A percentile compares a stretch with the other conserved stretches of the same genome.
Conservation (phyloP, 352 stramenopile genomes). For the Phytophthora podocarpi region DNA sequence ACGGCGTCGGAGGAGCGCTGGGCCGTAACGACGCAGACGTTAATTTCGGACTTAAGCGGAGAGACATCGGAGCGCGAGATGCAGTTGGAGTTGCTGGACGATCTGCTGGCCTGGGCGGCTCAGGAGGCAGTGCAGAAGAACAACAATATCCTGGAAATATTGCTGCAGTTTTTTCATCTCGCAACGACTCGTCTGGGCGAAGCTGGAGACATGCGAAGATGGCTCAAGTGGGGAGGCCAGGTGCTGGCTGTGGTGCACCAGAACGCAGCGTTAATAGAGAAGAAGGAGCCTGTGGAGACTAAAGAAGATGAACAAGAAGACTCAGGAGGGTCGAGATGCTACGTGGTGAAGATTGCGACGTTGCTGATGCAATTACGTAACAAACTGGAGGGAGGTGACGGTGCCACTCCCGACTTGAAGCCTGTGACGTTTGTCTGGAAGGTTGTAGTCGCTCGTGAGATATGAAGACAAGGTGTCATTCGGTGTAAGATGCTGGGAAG, state of each 20-base stretch:
- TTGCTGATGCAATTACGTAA: slow-evolving; percentile 29
- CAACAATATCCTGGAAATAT: background rate
- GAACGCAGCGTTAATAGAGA: slow-evolving; percentile 8
- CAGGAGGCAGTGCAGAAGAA: slow-evolving; percentile 8
- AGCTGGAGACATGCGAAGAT: slow-evolving; percentile 16
- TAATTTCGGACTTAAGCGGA: slow-evolving; percentile 36
- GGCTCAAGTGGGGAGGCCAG: slow-evolving; percentile 36
- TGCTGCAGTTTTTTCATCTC: slow-evolving; percentile 25
- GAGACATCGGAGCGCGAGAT: background rate
- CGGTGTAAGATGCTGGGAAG: background rate
- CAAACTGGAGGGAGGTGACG: slow-evolving; percentile 19
- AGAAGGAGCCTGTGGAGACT: background rate
- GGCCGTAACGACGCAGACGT: background rate
- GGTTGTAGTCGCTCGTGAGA: slow-evolving; percentile 22
- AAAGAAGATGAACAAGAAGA: background rate
- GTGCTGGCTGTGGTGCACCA: slow-evolving; percentile 26
- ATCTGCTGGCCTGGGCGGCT: slow-evolving; percentile 6
- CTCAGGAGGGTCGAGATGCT: background rate
- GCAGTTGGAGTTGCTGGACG: slow-evolving; percentile 29
- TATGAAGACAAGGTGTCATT: too few species aligned
- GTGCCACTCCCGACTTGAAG: slow-evolving; percentile 34
- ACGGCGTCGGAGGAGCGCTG: slow-evolving; percentile 22
- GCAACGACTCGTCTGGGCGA: slow-evolving; percentile 14
- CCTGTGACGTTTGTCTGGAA: slow-evolving; percentile 58
- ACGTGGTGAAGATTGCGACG: slow-evolving; percentile 19